Conservation (phyloP, 1,284 basidiomycete species). For the Rhodotorula sp. region DNA sequence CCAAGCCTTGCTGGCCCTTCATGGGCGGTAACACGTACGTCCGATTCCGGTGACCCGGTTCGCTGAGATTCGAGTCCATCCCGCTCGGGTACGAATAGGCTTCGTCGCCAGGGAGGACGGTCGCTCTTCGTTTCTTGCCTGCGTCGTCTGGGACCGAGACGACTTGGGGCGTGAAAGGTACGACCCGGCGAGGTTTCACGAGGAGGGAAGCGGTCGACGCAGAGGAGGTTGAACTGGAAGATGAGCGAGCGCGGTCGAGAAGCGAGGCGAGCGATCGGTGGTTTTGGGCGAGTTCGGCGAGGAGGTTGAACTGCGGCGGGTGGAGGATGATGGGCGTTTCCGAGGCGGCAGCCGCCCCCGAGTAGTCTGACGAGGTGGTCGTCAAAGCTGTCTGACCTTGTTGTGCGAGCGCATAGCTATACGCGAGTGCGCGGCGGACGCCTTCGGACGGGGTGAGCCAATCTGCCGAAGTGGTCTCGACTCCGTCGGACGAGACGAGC, state of each 20-base stretch:
- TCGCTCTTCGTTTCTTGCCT: conserved; percentile 17
- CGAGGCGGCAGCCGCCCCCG: neutral
- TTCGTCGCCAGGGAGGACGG: conserved; percentile 32
- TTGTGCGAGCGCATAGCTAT: conserved; percentile 15
- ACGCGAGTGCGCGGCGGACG: conserved; percentile 25
- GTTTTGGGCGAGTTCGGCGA: conserved; percentile 32
- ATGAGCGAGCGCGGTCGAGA: neutral
- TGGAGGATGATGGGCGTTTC: conserved; percentile 31
- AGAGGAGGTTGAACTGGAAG: neutral
- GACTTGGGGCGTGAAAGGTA: conserved; percentile 10
- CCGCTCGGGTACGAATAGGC: conserved; percentile 1
- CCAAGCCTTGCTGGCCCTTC: conserved; percentile 26
- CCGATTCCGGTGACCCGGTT: conserved; percentile 4
- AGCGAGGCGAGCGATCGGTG: conserved; percentile 17
- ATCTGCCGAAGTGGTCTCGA: conserved; percentile 31
- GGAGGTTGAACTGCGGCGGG: conserved; percentile 43
- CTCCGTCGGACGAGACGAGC: conserved; percentile 30
- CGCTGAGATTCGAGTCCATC: neutral
- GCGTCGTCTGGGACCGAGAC: neutral
- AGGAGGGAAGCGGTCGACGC: neutral
- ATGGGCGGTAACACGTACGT: conserved; percentile 29
- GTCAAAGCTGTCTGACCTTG: no score
- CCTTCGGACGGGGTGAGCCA: conserved; percentile 41
- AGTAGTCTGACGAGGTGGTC: neutral
- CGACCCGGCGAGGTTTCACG: conserved; percentile 1